Percentiles rank a stretch among this genome's conserved stretches.
Conservation (phyloP, 768 basidiomycete genomes). For the Suillus fuscotomentosus region DNA sequence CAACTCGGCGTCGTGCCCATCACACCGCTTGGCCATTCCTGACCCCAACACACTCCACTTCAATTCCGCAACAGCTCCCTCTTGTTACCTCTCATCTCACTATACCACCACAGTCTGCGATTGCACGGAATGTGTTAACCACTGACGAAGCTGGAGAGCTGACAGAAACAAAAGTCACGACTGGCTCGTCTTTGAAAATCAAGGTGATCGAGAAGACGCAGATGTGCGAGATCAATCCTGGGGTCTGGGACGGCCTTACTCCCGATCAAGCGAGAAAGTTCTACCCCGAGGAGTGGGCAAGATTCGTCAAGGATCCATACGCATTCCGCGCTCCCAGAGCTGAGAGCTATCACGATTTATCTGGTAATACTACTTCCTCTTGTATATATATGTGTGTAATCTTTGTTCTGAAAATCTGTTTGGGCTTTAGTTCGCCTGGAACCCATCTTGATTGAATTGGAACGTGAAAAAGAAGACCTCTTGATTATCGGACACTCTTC, state of each 20-base stretch:
- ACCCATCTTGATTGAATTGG: conserved; percentile 88
- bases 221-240: conserved; percentile 98
- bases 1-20: conserved; percentile 86
- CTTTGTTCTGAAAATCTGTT: conserved; percentile 1
- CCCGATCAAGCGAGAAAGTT: conserved; percentile 86
- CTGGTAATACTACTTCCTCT: conserved; percentile 45
- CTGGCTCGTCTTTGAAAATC: conserved; percentile 42
- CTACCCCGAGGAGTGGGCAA: conserved; percentile 93
- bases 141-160: neutral
- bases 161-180: conserved; percentile 6
- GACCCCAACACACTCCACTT: conserved; percentile 27
- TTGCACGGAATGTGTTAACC: neutral
- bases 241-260: conserved; percentile 94
- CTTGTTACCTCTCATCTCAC: neutral
- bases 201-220: conserved; percentile 94
- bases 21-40: conserved; percentile 97
- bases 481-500: conserved; percentile 97
- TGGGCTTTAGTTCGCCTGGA: conserved; percentile 80
- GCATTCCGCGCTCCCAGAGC: conserved; percentile 88
- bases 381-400: conserved; percentile 2
- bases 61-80: conserved; percentile 9
- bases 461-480: conserved; percentile 91
- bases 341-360: conserved; percentile 96
- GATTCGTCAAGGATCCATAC: conserved; percentile 92
- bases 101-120: neutral